phyloP scores from a whole-genome alignment of 2,329 filamentous ascomycete genomes.

The Colletotrichum euphorbiae region DNA sequence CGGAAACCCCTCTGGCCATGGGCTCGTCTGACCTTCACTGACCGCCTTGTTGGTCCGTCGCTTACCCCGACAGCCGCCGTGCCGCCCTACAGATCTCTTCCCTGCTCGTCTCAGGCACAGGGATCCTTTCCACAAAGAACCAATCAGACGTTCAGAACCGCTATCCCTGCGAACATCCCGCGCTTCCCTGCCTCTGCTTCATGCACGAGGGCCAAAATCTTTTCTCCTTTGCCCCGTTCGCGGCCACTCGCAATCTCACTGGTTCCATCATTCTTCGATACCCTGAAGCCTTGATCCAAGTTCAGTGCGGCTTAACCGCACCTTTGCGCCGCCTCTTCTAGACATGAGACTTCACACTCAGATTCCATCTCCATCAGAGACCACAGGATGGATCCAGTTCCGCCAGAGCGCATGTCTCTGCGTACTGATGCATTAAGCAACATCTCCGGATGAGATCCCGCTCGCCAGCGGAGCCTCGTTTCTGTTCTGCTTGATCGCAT shows the following conservation, averaged over 20 bases:
- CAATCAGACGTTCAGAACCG: slow-evolving; percentile 21
- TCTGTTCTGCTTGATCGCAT: not conserved
- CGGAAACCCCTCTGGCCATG: slow-evolving; percentile 27
- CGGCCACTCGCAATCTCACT: slow-evolving; percentile 21
- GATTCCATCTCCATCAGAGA: not conserved
- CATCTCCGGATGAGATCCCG: slow-evolving; percentile 17
- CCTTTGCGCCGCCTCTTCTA: not conserved
- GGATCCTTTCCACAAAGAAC: not conserved
- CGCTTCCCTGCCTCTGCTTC: slow-evolving; percentile 35
- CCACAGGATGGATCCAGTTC: not conserved
- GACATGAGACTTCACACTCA: not conserved
- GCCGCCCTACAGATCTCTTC: slow-evolving; percentile 23
- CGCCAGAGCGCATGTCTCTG: slow-evolving; percentile 15
- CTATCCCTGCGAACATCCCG: slow-evolving; percentile 38
- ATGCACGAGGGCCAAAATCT: slow-evolving; percentile 32
- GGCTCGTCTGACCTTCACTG: slow-evolving; percentile 39
- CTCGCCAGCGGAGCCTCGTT: slow-evolving; percentile 3
- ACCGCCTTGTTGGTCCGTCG: slow-evolving; percentile 30
- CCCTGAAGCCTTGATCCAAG: not conserved
- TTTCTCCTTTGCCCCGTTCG: slow-evolving; percentile 24
- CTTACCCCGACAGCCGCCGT: slow-evolving; percentile 34
- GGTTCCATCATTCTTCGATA: slow-evolving; percentile 25
- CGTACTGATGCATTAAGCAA: slow-evolving; percentile 17
- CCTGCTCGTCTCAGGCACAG: slow-evolving; percentile 34
- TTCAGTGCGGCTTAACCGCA: slow-evolving; percentile 3